Percentiles rank a stretch among this genome's conserved stretches.
Conservation (phyloP, 2,329 filamentous ascomycete genomes). For the Knoxdaviesia capensis region DNA sequence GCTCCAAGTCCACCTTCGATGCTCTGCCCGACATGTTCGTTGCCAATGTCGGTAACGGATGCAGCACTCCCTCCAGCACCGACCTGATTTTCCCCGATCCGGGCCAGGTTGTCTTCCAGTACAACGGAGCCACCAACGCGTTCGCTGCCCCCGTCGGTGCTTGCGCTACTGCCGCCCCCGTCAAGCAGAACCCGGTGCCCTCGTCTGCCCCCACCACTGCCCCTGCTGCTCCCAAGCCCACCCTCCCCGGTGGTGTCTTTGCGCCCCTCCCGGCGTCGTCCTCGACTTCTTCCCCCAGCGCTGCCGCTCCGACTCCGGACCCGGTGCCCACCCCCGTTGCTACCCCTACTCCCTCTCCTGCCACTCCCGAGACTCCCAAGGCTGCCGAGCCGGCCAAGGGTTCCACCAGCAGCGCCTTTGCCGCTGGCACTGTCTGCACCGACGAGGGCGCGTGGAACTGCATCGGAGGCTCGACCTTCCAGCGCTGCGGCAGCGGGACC, state of each 20-base stretch:
- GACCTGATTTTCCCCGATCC: constrained; percentile 43
- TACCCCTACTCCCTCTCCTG: constrained; percentile 2
- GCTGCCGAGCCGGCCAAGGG: constrained; percentile 7
- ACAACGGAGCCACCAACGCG: constrained; percentile 17
- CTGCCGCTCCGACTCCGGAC: constrained; percentile 6
- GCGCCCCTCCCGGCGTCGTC: constrained; percentile 12
- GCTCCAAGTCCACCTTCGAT: constrained; percentile 30
- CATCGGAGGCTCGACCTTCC: constrained; percentile 26
- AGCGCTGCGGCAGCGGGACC: constrained; percentile 30
- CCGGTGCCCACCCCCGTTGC: constrained; percentile 7
- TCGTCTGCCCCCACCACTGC: constrained; percentile 6
- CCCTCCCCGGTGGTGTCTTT: constrained; percentile 18
- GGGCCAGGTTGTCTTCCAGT: constrained; percentile 31
- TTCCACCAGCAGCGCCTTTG: constrained; percentile 7
- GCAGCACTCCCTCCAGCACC: constrained; percentile 24
- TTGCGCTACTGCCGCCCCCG: constrained; percentile 6
- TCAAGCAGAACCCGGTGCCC: not conserved
- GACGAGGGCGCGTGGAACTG: constrained; percentile 33
- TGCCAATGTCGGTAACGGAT: constrained; percentile 40
- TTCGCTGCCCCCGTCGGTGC: constrained; percentile 11
- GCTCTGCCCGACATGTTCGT: constrained; percentile 51
- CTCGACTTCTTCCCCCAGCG: constrained; percentile 5
- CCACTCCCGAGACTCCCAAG: constrained; percentile 6
- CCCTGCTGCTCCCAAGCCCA: constrained; percentile 6
- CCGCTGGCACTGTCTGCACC: constrained; percentile 23